phyloP scores from a whole-genome alignment of 352 stramenopile species.

The Elongisporangium undulatum region DNA sequence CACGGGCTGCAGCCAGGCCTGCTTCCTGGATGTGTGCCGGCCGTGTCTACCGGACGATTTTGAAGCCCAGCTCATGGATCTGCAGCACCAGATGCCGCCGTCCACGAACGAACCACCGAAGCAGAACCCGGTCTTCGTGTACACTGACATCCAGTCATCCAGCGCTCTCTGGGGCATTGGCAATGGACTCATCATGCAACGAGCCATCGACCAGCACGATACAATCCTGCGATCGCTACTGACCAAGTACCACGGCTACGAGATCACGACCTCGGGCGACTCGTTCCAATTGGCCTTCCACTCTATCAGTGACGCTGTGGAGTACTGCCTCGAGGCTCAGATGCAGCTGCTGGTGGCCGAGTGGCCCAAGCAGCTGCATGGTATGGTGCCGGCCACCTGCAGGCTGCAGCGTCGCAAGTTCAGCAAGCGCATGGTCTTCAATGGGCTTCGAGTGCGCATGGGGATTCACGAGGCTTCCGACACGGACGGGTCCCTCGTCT shows the following conservation, averaged over 20 bases:
- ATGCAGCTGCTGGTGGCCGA: constrained; percentile 18
- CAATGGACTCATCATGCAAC: constrained; percentile 38
- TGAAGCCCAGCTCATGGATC: constrained; percentile 12
- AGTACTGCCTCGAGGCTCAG: constrained; percentile 29
- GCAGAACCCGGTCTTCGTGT: constrained; percentile 55
- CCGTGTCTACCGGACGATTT: constrained; percentile 18
- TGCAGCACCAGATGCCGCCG: not conserved
- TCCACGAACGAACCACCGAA: constrained; percentile 21
- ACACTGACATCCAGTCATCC: constrained; percentile 64
- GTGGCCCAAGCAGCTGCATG: constrained; percentile 29
- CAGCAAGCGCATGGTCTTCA: constrained; percentile 37
- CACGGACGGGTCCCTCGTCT: constrained; percentile 31
- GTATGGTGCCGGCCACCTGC: constrained; percentile 19
- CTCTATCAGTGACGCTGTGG: constrained; percentile 27
- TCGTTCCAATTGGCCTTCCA: constrained; percentile 46
- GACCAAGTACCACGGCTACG: constrained; percentile 37
- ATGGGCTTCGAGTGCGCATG: constrained; percentile 52
- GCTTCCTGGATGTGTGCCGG: constrained; percentile 7
- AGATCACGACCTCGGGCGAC: constrained; percentile 46
- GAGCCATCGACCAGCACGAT: constrained; percentile 47
- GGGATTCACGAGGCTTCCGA: constrained; percentile 48
- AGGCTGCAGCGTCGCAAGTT: constrained; percentile 25
- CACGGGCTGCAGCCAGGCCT: constrained; percentile 17
- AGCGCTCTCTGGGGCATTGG: constrained; percentile 47
- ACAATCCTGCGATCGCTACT: constrained; percentile 44